Conservation (phyloP, 2,329 filamentous ascomycete species). For the Thelonectria discophora region DNA sequence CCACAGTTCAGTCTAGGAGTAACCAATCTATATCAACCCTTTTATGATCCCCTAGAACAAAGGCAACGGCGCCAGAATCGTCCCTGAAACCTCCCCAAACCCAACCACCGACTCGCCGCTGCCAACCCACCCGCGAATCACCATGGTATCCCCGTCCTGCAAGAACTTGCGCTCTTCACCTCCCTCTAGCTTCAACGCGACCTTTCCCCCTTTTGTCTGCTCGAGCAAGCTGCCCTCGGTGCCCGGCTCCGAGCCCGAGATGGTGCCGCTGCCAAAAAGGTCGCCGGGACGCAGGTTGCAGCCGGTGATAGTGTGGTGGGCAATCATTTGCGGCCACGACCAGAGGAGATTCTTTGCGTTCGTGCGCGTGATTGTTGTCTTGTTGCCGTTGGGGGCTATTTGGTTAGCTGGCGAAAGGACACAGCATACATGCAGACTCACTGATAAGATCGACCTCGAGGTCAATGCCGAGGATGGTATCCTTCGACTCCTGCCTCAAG, state of each 20-base stretch:
- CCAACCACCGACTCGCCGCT: conserved; percentile 74
- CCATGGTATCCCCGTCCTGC: conserved; percentile 76
- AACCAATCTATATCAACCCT: no score
- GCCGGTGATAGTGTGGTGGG: conserved; percentile 81
- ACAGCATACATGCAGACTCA: conserved; percentile 32
- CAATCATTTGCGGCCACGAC: conserved; percentile 85
- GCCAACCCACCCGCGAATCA: conserved; percentile 72
- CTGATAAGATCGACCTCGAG: conserved; percentile 52
- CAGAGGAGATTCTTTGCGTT: conserved; percentile 67
- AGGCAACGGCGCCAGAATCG: conserved; percentile 54
- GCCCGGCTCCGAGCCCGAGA: conserved; percentile 70
- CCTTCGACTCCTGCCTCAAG: conserved; percentile 63
- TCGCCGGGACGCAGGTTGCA: conserved; percentile 80
- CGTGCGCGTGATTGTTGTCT: conserved; percentile 46
- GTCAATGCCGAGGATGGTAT: conserved; percentile 49
- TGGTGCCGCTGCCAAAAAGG: conserved; percentile 80
- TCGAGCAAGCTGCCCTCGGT: conserved; percentile 77
- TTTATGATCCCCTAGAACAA: conserved; percentile 38
- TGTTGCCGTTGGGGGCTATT: conserved; percentile 45
- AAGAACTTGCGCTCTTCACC: conserved; percentile 76
- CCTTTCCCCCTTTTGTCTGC: conserved; percentile 75
- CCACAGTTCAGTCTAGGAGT: no score
- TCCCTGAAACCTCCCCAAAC: conserved; percentile 77
- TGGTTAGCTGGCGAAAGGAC: not conserved
- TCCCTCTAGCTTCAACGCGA: conserved; percentile 65